phyloP scores from a whole-genome alignment of 345 rosid genomes.

The Eucalyptus paniculata region DNA sequence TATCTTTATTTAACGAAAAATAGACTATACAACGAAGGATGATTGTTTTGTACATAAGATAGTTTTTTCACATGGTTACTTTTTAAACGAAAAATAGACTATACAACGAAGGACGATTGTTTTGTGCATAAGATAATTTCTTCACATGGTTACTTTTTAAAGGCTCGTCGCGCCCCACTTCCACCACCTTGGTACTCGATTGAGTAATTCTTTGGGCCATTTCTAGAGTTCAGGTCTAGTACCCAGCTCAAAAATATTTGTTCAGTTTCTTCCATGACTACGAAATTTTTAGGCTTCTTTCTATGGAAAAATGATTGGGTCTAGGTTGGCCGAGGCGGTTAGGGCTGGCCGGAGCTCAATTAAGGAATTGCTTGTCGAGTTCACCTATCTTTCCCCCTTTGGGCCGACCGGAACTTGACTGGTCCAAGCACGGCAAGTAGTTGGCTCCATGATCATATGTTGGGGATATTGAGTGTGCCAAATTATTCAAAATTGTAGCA shows the following conservation, averaged over 20 bases:
- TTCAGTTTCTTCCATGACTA: not conserved
- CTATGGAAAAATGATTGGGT: not conserved
- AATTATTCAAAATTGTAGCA: not conserved
- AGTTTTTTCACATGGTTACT: no score
- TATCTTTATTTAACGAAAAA: no score
- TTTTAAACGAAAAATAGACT: no score
- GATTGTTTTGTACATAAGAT: no score
- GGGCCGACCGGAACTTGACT: not conserved
- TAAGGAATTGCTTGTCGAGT: fast-evolving
- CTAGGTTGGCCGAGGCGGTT: not conserved
- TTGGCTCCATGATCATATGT: not conserved
- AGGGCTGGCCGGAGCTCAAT: fast-evolving
- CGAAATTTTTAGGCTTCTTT: not conserved
- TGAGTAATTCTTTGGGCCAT: not conserved
- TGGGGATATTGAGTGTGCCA: fast-evolving
- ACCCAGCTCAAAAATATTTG: not conserved
- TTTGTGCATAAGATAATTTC: no score
- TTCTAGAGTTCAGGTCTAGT: not conserved
- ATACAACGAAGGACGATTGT: no score
- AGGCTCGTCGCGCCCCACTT: not conserved
- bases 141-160: no score
- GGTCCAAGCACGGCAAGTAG: fast-evolving
- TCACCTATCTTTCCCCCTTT: not conserved
- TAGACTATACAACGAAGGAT: no score
- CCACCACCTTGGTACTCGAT: not conserved